Percentiles rank a stretch among this genome's conserved stretches.
phyloP scores from a whole-genome alignment of 495 filamentous ascomycete genomes.

The Tuber magnatum region DNA sequence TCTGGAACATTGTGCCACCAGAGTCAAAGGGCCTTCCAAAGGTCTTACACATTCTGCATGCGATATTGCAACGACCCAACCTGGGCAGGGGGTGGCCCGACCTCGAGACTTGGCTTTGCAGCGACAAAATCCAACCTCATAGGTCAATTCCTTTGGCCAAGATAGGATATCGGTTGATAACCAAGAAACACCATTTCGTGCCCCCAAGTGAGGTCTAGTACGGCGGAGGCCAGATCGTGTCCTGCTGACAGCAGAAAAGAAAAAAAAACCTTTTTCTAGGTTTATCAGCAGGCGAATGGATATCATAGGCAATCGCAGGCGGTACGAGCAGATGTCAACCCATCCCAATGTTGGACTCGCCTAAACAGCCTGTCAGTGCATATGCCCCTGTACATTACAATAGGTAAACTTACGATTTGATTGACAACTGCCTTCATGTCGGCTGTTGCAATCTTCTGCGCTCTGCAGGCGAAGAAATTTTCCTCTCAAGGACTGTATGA shows the following conservation, averaged over 20 bases:
- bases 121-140: neutral
- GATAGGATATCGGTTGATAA: slow-evolving; percentile 11
- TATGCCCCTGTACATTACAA: slow-evolving; percentile 1
- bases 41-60: neutral
- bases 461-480: neutral
- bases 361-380: slow-evolving; percentile 5
- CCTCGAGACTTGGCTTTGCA: neutral
- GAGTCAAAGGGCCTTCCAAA: neutral
- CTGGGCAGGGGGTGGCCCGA: neutral
- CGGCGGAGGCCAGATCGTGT: neutral
- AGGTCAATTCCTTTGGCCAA: neutral
- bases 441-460: slow-evolving; percentile 9
- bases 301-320: neutral
- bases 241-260: slow-evolving; percentile 5
- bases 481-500: neutral
- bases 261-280: slow-evolving; percentile 5
- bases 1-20: neutral
- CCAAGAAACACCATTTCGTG: slow-evolving; percentile 22
- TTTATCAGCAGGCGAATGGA: slow-evolving; percentile 1
- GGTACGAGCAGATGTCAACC: neutral
- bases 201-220: neutral
- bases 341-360: neutral
- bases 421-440: slow-evolving; percentile 11
- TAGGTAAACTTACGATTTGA: slow-evolving; percentile 4
- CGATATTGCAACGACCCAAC: neutral